phyloP scores from a whole-genome alignment of 768 basidiomycete genomes.

The Suillus placidus region DNA sequence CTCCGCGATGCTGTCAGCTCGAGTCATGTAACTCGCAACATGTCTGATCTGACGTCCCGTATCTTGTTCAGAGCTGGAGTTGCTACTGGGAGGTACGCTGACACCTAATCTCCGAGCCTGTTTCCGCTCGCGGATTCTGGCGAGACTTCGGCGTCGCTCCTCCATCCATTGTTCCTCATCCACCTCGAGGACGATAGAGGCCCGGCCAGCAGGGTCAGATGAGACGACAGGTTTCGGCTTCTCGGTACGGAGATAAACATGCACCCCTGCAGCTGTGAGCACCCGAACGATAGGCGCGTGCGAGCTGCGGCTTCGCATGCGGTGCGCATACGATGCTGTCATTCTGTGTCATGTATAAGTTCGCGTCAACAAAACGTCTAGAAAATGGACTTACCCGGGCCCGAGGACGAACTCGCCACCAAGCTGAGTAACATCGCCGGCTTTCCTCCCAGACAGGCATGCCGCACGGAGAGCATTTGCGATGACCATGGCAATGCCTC shows the following conservation, averaged over 20 bases:
- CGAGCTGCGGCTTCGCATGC: constrained; percentile 76
- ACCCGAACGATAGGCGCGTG: constrained; percentile 77
- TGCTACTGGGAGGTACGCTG: constrained; percentile 18
- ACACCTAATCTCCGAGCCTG: constrained; percentile 35
- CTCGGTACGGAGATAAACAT: constrained; percentile 25
- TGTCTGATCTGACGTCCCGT: constrained; percentile 18
- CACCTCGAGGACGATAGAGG: constrained; percentile 9
- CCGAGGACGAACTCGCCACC: constrained; percentile 89
- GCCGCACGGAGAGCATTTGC: constrained; percentile 65
- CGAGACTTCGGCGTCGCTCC: constrained; percentile 35
- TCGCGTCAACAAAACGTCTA: background rate
- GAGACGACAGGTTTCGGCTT: constrained; percentile 12
- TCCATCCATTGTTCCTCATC: constrained; percentile 41
- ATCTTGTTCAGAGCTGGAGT: constrained; percentile 15
- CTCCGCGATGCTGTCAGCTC: constrained; percentile 38
- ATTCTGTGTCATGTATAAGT: constrained; percentile 42
- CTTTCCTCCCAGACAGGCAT: constrained; percentile 85
- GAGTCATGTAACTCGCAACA: constrained; percentile 25
- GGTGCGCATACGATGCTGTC: constrained; percentile 74
- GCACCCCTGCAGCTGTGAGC: constrained; percentile 61
- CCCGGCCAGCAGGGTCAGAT: constrained; percentile 11
- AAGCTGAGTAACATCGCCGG: constrained; percentile 75
- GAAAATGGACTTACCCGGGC: constrained; percentile 57
- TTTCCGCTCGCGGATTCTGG: constrained; percentile 36
- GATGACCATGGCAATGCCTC: constrained; percentile 76